phyloP scores from a whole-genome alignment of 129 eudicot species.

The Helianthus tuberosus region DNA sequence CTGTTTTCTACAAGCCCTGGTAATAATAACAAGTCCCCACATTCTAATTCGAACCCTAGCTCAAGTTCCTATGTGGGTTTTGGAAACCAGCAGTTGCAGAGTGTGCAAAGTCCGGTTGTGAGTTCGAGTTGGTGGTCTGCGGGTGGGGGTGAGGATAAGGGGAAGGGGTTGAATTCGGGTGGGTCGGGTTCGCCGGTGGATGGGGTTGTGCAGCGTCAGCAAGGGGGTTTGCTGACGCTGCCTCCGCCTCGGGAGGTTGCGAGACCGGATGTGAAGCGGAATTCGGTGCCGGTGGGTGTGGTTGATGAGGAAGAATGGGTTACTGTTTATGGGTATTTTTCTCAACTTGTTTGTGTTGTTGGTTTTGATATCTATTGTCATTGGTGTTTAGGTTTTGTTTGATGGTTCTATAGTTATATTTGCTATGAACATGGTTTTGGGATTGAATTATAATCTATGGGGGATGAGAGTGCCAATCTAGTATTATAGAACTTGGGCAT shows the following conservation, averaged over 20 bases:
- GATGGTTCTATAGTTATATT: no score
- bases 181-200: constrained; percentile 84
- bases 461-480: background rate
- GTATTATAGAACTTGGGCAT: no score
- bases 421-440: background rate
- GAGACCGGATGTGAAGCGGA: constrained; percentile 81
- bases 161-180: constrained; percentile 59
- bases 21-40: constrained; percentile 3
- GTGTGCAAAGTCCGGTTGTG: constrained; percentile 52
- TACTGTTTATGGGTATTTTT: constrained; percentile 86
- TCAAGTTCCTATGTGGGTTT: constrained; percentile 7
- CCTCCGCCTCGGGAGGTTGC: constrained; percentile 96
- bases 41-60: constrained; percentile 29
- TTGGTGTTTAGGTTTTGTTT: background rate
- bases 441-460: background rate
- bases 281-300: constrained; percentile 54
- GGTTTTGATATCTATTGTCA: background rate
- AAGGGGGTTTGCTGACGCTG: constrained; percentile 66
- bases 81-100: constrained; percentile 52
- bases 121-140: constrained; percentile 81
- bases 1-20: constrained; percentile 13
- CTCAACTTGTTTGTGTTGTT: background rate
- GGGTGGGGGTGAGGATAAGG: constrained; percentile 70
- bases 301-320: constrained; percentile 98
- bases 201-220: constrained; percentile 73